phyloP scores from a whole-genome alignment of 352 stramenopile genomes.

The Globisporangium rhizosaccharum region DNA sequence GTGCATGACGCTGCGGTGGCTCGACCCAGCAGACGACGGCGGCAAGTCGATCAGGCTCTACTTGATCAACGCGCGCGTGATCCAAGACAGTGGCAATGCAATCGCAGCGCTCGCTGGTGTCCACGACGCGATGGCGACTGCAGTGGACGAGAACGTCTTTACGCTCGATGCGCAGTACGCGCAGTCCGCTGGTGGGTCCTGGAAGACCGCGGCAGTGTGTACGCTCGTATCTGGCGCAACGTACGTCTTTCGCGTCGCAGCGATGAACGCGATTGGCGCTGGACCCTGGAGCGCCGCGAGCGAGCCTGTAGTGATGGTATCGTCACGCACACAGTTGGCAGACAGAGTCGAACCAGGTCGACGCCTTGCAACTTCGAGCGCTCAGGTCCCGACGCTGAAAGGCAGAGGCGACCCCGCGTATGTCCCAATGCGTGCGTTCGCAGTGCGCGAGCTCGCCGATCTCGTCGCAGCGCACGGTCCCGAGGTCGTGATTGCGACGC shows the following conservation, averaged over 20 bases:
- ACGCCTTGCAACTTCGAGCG: slow-evolving; percentile 5
- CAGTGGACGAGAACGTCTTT: slow-evolving; percentile 7
- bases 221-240: slow-evolving; percentile 32
- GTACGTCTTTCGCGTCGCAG: slow-evolving; percentile 58
- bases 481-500: slow-evolving; percentile 5
- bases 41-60: slow-evolving; percentile 45
- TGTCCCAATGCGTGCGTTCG: slow-evolving; percentile 20
- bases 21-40: slow-evolving; percentile 49
- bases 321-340: neutral
- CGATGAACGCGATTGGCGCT: slow-evolving; percentile 56
- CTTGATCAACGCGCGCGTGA: slow-evolving; percentile 20
- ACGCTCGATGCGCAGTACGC: slow-evolving; percentile 7
- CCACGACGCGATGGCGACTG: neutral
- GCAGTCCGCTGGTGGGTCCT: slow-evolving; percentile 5
- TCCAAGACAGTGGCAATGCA: slow-evolving; percentile 1
- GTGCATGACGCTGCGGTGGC: slow-evolving; percentile 50
- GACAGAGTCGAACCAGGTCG: neutral
- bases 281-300: slow-evolving; percentile 47
- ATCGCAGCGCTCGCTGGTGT: slow-evolving; percentile 20
- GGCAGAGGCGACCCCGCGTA: slow-evolving; percentile 45
- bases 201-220: slow-evolving; percentile 34
- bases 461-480: slow-evolving; percentile 1
- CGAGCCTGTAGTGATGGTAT: slow-evolving; percentile 16
- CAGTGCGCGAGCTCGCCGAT: slow-evolving; percentile 3
- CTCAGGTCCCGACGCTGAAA: slow-evolving; percentile 31